These are phyloP conservation scores for Cryptococcus amylolentus DNA, from an alignment of 1,284 basidiomycete genomes.

Conservation along the genomic window DNA sequence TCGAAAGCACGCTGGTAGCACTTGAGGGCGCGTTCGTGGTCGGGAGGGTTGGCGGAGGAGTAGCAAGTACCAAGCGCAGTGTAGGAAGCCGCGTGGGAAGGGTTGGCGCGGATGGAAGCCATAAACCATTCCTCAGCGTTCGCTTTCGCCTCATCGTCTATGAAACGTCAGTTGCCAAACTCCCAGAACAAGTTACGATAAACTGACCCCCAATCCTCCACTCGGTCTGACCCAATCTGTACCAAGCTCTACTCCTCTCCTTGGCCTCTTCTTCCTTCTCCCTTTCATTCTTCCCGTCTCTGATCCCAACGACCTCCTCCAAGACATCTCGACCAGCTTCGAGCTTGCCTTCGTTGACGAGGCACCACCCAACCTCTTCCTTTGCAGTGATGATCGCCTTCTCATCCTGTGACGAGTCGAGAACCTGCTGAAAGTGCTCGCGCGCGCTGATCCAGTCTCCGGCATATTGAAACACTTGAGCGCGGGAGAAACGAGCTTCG, in stretches of 20 bases:
- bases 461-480: slow-evolving; percentile 65
- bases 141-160: slow-evolving; percentile 50
- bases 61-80: slow-evolving; percentile 93
- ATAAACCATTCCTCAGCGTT: slow-evolving; percentile 80
- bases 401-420: slow-evolving; percentile 42
- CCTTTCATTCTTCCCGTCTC: slow-evolving; percentile 58
- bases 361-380: slow-evolving; percentile 86
- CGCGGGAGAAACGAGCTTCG: slow-evolving; percentile 68
- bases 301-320: slow-evolving; percentile 57
- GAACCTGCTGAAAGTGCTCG: slow-evolving; percentile 57
- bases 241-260: slow-evolving; percentile 69
- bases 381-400: slow-evolving; percentile 62
- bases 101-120: slow-evolving; percentile 69
- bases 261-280: slow-evolving; percentile 50
- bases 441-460: slow-evolving; percentile 69
- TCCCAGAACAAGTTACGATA: background rate
- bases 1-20: slow-evolving; percentile 99
- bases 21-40: slow-evolving; percentile 80
- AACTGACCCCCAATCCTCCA: slow-evolving; percentile 70
- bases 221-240: slow-evolving; percentile 73
- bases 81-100: slow-evolving; percentile 83
- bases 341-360: slow-evolving; percentile 59
- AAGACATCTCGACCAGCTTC: slow-evolving; percentile 60
- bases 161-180: background rate
- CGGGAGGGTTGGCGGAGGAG: slow-evolving; percentile 66